Evolutionary conservation across 164 flowering plant species (phyloP).

Genomic region (Cinnamomum micranthum): DNA sequence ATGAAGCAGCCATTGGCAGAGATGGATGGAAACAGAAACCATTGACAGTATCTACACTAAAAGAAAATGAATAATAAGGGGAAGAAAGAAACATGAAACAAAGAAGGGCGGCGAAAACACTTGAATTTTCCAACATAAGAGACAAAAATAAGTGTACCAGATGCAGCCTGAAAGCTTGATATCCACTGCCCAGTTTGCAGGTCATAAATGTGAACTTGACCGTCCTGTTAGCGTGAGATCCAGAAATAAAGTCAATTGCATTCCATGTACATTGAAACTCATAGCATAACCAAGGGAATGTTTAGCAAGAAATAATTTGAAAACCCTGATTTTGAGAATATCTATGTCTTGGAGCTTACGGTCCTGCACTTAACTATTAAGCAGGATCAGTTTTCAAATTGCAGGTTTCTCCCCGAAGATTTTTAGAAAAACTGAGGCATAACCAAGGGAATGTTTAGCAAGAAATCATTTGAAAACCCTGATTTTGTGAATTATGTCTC

Average conservation of each 20-base stretch:
- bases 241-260: neutral
- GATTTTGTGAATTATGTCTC: neutral
- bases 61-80: neutral
- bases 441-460: neutral
- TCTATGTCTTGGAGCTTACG: neutral
- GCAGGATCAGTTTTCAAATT: neutral
- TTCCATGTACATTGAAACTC: neutral
- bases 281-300: neutral
- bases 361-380: neutral
- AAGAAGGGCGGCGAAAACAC: no score
- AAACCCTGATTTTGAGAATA: neutral
- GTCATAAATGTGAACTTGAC: conserved; percentile 85
- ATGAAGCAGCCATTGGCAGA: conserved; percentile 74
- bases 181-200: conserved; percentile 92
- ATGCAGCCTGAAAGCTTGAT: conserved; percentile 87
- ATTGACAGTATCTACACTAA: conserved; percentile 70
- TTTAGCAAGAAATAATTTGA: neutral
- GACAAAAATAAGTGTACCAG: conserved; percentile 38
- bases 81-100: neutral
- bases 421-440: neutral
- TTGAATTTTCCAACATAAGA: no score
- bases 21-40: conserved; percentile 86
- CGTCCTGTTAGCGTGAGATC: conserved; percentile 52
- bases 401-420: neutral
- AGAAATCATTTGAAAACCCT: no score